These are phyloP conservation scores for Quercus wislizeni DNA, from an alignment of 306 rosid genomes.

Conservation along the genomic window DNA sequence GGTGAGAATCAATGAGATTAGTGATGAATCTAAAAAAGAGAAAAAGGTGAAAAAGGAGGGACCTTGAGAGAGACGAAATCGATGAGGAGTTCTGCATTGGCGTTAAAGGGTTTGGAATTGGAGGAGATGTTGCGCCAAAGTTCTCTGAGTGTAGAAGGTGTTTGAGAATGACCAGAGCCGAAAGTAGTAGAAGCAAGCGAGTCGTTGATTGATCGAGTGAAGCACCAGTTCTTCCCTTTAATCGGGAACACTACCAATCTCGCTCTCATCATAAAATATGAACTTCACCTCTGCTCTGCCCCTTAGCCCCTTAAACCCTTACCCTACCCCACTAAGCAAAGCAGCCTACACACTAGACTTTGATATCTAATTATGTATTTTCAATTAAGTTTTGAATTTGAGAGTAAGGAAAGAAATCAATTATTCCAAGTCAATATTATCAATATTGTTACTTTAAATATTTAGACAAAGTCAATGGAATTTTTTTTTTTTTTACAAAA, in stretches of 20 bases:
- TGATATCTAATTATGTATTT: too few species aligned
- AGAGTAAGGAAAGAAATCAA: too few species aligned
- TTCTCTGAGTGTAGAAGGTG: conserved; percentile 60
- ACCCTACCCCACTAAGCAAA: too few species aligned
- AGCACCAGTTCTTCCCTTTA: conserved; percentile 86
- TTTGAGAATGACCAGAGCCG: conserved; percentile 27
- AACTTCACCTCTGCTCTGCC: neutral
- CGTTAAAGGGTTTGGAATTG: conserved; percentile 29
- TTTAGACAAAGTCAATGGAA: too few species aligned
- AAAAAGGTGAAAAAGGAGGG: neutral
- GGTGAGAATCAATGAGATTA: neutral
- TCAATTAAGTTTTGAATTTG: too few species aligned
- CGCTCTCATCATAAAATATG: conserved; percentile 52
- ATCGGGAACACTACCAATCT: conserved; percentile 84
- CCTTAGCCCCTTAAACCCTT: neutral
- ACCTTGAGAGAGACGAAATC: conserved; percentile 77
- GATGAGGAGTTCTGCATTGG: conserved; percentile 59
- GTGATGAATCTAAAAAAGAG: neutral
- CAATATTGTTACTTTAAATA: too few species aligned
- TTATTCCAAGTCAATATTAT: too few species aligned
- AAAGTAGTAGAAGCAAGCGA: conserved; percentile 22
- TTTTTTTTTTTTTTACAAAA: too few species aligned
- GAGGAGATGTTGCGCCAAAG: conserved; percentile 46
- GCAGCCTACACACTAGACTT: too few species aligned
- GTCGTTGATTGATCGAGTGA: conserved; percentile 56